Base-by-base conservation (phyloP, 768 basidiomycete genomes). In the Kwoniella dendrophila region DNA sequence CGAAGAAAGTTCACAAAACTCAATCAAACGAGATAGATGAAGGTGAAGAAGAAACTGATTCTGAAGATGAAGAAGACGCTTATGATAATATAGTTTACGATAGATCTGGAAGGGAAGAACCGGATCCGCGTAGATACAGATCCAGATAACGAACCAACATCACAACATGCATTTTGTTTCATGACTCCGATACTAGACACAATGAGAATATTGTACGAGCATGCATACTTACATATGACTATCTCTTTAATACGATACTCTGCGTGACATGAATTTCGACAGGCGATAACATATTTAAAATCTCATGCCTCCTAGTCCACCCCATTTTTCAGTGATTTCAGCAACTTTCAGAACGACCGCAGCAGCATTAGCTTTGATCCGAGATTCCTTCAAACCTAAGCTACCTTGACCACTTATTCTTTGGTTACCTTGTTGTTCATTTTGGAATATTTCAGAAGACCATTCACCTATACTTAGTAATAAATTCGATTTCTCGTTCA, bases 261-360 rank as follows among this genome's bases (percentile, higher is more conserved):
- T n/a, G n/a, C n/a, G n/a, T n/a, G n/a, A n/a, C n/a, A n/a, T n/a
- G n/a, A n/a, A n/a, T n/a, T n/a, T n/a, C n/a, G n/a, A n/a, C n/a
- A n/a, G n/a, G n/a, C n/a, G n/a, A n/a, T 55, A 16, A 36, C 10
- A 14, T 3, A 12, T 36, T 36, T 22, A 62, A 18, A 62, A 61
- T 20, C 61, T 59, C 68, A 73, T 60, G 18, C 36, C 36, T 0
- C 76, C 75, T 84, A 90, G 86, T 0, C 85, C 84, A 48, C 86
- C 83, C 88, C 88, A 90, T 72, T 81, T 85, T 41, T 85, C 84
- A 3, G 84, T 83, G 18, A 90, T 79, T 64, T 87, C 86, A 53
- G 92, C 88, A 4, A 90, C 84, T 74, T 90, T 90, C 56, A 96
- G 78, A 44, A 94, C 75, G 1, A 93, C 88, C 0, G 90, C 90